Conservation (phyloP, 805 yeast genomes). For the Starmerella vitae region DNA sequence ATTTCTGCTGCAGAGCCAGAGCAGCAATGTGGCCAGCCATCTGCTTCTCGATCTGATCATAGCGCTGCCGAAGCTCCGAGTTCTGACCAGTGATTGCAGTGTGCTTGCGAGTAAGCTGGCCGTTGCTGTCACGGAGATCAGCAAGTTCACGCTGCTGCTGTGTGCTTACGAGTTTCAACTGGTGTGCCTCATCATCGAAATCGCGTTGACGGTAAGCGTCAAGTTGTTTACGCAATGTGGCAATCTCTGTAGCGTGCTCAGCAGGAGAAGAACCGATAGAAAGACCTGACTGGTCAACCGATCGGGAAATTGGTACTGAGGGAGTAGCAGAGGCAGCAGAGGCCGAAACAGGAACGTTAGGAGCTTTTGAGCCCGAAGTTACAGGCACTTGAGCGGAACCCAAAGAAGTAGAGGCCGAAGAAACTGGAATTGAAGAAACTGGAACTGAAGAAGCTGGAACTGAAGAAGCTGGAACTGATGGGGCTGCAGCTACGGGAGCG, state of each 20-base stretch:
- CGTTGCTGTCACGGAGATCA: constrained; percentile 10
- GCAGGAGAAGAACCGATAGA: constrained; percentile 4
- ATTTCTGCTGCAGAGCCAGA: constrained; percentile 14
- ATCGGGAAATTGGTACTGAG: not conserved
- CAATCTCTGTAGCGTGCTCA: constrained; percentile 13
- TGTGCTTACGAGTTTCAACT: constrained; percentile 12
- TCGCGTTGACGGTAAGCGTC: constrained; percentile 18
- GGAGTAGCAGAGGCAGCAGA: not conserved
- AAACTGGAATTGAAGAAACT: too few relatives aligned
- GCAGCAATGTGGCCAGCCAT: constrained; percentile 19
- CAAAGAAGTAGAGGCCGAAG: too few relatives aligned
- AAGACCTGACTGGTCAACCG: constrained; percentile 2
- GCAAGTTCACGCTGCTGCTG: constrained; percentile 14
- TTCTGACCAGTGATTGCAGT: constrained; percentile 7
- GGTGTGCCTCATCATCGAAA: constrained; percentile 15
- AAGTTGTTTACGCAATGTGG: constrained; percentile 12
- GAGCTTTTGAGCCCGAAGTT: too few relatives aligned
- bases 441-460: too few relatives aligned
- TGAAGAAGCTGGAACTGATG: too few relatives aligned
- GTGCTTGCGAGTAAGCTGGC: constrained; percentile 14
- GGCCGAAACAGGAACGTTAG: not conserved
- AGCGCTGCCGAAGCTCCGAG: constrained; percentile 9
- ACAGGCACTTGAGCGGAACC: too few relatives aligned
- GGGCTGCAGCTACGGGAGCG: too few relatives aligned
- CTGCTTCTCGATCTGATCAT: constrained; percentile 10